phyloP scores from a whole-genome alignment of 345 rosid genomes.

The Melaleuca alternifolia region DNA sequence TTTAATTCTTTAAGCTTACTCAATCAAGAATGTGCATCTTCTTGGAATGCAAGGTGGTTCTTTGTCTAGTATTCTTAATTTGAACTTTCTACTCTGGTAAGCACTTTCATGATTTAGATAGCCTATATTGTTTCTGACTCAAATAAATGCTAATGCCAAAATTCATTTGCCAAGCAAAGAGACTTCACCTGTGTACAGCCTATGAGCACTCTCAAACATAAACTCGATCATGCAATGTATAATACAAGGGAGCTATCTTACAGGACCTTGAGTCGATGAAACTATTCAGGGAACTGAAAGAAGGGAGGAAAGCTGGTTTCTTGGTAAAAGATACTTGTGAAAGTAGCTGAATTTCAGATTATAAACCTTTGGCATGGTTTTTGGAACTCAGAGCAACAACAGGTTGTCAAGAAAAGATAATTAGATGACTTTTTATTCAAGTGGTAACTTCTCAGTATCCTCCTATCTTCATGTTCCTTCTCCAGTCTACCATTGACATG shows the following conservation, averaged over 20 bases:
- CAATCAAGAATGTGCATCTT: neutral
- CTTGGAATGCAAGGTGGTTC: neutral
- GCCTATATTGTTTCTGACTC: neutral
- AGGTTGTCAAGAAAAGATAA: neutral
- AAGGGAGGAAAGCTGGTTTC: neutral
- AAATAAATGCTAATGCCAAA: neutral
- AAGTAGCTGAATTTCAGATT: neutral
- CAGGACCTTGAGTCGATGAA: neutral
- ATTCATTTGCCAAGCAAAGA: neutral
- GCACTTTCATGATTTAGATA: neutral
- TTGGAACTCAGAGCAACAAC: neutral
- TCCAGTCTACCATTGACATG: neutral
- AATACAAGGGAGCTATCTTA: neutral
- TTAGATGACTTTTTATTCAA: neutral
- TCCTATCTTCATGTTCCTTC: neutral
- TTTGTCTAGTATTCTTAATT: neutral
- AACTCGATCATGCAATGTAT: neutral
- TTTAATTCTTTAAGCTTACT: neutral
- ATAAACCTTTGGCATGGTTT: neutral
- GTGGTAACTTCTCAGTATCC: neutral
- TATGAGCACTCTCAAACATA: neutral
- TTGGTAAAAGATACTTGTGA: neutral
- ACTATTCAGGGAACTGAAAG: neutral
- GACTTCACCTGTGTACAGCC: neutral
- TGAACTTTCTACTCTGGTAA: neutral